Evolutionary conservation across 345 rosid genomes (phyloP), one percentile per base, ranked within the genome.

Genomic region (Anastatica hierochuntica): DNA sequence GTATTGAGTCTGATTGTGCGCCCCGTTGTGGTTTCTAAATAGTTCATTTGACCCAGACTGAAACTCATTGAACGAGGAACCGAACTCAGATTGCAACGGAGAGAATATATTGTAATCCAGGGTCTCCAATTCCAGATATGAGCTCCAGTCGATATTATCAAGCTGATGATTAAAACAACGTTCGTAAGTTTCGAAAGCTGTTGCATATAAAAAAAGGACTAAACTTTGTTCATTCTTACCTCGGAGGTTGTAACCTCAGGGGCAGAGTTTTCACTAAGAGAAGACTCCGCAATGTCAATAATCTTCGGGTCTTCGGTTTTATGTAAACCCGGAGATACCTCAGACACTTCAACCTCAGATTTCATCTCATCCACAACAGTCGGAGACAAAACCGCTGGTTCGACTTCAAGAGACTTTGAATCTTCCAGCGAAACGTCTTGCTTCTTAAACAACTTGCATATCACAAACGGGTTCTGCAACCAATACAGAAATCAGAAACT

Each of bases 361-460:
- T 8, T 61, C 51, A 34, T 17, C 37, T 10, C 59, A 2, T 62
- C 52, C 38, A 35, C 63, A 8, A 61, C 40, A 4, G 70, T 62
- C 39, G 80, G 81, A 55, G 80, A 68, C 12, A 63, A 70, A 8
- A 42, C 58, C n/a, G 43, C 47, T 11, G 68, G 62, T 15, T 72
- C 81, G 12, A 49, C 61, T 27, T 77, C 88, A 43, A 66, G 72
- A 20, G 65, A 44, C 55, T 62, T 56, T 2, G 43, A 54, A 49
- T 35, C 73, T 35, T 70, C 75, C 3, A 43, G 13, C n/a, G 49
- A 65, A 55, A 64, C 68, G 21, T 79, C 88, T 53, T 82, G 72
- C 66, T 85, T 85, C 73, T 80, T 83, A 31, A 85, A 80, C 62
- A 85, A 54, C 14, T 81, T 83, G 40, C 74, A 76, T 12, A 85